Percentiles rank a stretch among this genome's conserved stretches.
Conservation (phyloP, 2,329 filamentous ascomycete genomes). For the Dactylellina sp. region DNA sequence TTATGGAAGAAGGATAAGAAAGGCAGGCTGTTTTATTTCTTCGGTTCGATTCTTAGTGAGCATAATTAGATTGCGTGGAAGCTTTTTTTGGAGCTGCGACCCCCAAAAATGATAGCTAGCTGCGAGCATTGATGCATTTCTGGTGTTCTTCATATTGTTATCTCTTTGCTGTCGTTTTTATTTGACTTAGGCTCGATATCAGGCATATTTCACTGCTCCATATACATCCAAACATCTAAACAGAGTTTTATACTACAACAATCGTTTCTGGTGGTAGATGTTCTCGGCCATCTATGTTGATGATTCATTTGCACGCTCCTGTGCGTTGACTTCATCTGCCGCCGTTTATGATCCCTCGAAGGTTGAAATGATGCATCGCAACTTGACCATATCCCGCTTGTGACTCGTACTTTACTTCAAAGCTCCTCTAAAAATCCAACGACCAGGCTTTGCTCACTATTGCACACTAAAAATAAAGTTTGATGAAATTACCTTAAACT, state of each 20-base stretch:
- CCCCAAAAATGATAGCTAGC: slow-evolving; percentile 1
- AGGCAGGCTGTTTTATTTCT: not conserved
- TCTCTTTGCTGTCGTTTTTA: slow-evolving; percentile 9
- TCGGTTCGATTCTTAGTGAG: slow-evolving; percentile 45
- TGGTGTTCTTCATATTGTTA: slow-evolving; percentile 30
- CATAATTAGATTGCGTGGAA: slow-evolving; percentile 35
- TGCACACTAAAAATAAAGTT: no score
- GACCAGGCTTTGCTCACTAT: no score
- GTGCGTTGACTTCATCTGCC: slow-evolving; percentile 38
- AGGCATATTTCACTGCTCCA: not conserved
- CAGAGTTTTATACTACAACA: no score
- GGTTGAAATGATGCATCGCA: not conserved
- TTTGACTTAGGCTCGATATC: slow-evolving; percentile 15
- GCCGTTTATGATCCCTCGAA: slow-evolving; percentile 1
- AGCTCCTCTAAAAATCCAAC: no score
- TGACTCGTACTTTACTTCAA: no score
- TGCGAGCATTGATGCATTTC: slow-evolving; percentile 30
- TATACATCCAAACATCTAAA: not conserved
- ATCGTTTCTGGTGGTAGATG: not conserved
- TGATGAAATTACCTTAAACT: no score
- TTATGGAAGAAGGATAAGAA: not conserved
- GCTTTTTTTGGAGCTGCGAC: slow-evolving; percentile 10
- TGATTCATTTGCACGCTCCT: slow-evolving; percentile 12
- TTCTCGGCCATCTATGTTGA: not conserved
- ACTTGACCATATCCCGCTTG: no score